Percentiles rank a stretch among this genome's conserved stretches.
phyloP scores from a whole-genome alignment of 257 asterid genomes.

The Nicotiana undulata region DNA sequence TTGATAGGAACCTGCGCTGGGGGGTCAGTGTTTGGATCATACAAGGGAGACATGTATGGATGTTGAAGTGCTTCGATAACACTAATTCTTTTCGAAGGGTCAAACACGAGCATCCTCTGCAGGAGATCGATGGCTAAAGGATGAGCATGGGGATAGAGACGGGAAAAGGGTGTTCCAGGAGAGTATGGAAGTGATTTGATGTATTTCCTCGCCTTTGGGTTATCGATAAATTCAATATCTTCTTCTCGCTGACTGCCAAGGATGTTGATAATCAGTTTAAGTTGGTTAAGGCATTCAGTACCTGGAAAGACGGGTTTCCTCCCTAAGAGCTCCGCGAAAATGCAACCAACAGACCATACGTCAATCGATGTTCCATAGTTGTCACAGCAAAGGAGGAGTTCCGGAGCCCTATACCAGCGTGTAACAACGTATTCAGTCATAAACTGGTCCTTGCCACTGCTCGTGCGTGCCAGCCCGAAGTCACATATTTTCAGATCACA shows the following conservation, averaged over 20 bases:
- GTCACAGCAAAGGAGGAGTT: slow-evolving; percentile 63
- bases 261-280: slow-evolving; percentile 44
- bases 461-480: slow-evolving; percentile 59
- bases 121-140: slow-evolving; percentile 51
- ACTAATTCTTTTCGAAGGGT: slow-evolving; percentile 60
- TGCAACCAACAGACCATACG: slow-evolving; percentile 63
- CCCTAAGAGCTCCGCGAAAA: slow-evolving; percentile 60
- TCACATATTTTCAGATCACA: slow-evolving; percentile 56
- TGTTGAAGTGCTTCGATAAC: slow-evolving; percentile 50
- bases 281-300: slow-evolving; percentile 57
- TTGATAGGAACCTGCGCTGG: slow-evolving; percentile 42
- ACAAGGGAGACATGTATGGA: slow-evolving; percentile 50
- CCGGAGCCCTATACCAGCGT: slow-evolving; percentile 66
- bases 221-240: slow-evolving; percentile 44
- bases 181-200: slow-evolving; percentile 45
- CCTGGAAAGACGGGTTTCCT: slow-evolving; percentile 62
- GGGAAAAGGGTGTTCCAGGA: slow-evolving; percentile 31
- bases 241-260: slow-evolving; percentile 53
- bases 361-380: slow-evolving; percentile 58
- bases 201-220: slow-evolving; percentile 46
- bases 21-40: slow-evolving; percentile 38
- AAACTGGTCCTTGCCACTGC: slow-evolving; percentile 43
- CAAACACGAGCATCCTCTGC: slow-evolving; percentile 55
- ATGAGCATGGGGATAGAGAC: slow-evolving; percentile 43
- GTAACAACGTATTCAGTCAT: slow-evolving; percentile 64